Evolutionary conservation across 306 rosid genomes (phyloP), one percentile per base, ranked within the genome.

Genomic region (Pyrus bretschneideri): DNA sequence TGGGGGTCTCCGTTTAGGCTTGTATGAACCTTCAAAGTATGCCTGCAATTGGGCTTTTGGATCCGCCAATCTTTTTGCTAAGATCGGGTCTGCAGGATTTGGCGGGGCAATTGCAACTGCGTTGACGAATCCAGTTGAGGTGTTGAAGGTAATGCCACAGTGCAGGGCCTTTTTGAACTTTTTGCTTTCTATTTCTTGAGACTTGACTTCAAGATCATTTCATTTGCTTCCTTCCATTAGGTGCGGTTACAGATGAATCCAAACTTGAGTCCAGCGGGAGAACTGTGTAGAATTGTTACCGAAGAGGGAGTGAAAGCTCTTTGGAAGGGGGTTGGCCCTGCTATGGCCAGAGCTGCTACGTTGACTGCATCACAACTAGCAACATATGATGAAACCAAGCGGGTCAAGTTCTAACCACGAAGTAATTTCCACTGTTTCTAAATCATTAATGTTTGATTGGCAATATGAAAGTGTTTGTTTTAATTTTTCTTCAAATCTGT

Each of bases 311-410:
- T 89, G 69, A 88, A 46, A 85, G 90, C 92, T 78, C 90, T 95
- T 76, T 92, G 99, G 97, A 92, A 89, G 77, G 98, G 99, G 9
- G 87, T 95, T 62, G 93, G 97, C 67, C 99, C 97, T 89, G 99
- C 96, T 76, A 92, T 88, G 97, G 87, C 85, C 81, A 87, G 99
- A 86, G 99, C 98, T 40, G 93, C 96, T 82, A 85, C 88, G 52
- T 86, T 95, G 91, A 95, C 99, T 71, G 93, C 99, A 73, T 88
- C 99, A 33, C 99, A 95, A 83, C 81, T 92, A 75, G 96, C 93
- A 62, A 84, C 97, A 66, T 95, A 95, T 79, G 99, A 95, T 72
- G 98, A 92, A 91, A 81, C 93, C 85, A 95, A 95, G 90, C 93
- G 83, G 97, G 96, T 95, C 76, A 85, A 86, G 80, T 82, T 86